Conservation (phyloP, 176 grass and related monocot species). For the Pharus latifolius region DNA sequence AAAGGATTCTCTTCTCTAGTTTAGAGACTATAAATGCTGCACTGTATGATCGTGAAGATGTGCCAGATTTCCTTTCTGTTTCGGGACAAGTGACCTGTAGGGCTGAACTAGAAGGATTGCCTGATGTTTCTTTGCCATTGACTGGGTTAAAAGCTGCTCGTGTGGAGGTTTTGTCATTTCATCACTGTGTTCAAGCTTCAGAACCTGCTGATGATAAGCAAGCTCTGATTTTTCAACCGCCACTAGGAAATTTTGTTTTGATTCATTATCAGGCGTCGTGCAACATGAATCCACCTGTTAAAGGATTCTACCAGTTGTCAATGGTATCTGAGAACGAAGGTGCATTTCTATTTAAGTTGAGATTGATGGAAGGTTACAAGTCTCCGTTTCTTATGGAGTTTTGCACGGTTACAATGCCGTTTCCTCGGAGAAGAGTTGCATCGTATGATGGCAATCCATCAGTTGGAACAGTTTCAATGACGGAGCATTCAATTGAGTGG, state of each 20-base stretch:
- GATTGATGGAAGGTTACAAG: constrained; percentile 86
- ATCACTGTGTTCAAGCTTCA: constrained; percentile 83
- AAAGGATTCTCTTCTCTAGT: constrained; percentile 63
- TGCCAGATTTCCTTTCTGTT: constrained; percentile 78
- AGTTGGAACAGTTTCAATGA: constrained; percentile 75
- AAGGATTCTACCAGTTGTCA: constrained; percentile 93
- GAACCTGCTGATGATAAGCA: constrained; percentile 73
- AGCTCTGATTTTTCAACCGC: constrained; percentile 77
- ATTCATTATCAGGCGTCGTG: constrained; percentile 67
- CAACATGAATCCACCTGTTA: constrained; percentile 55
- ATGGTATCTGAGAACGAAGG: constrained; percentile 95
- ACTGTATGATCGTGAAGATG: constrained; percentile 95
- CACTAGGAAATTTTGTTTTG: constrained; percentile 79
- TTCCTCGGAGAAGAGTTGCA: constrained; percentile 74
- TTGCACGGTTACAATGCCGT: constrained; percentile 89
- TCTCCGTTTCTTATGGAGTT: constrained; percentile 86
- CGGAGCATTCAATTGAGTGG: constrained; percentile 84
- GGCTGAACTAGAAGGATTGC: constrained; percentile 90
- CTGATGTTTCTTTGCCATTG: constrained; percentile 81
- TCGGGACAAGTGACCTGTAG: constrained; percentile 90
- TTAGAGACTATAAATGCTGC: constrained; percentile 68
- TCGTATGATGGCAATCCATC: constrained; percentile 92
- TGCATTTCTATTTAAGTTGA: constrained; percentile 84
- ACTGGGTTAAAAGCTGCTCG: constrained; percentile 59
- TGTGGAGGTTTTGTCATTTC: constrained; percentile 68